Evolutionary conservation across 768 basidiomycete species (phyloP), one percentile per base, ranked within the genome.

Genomic region (Cubamyces sp.): DNA sequence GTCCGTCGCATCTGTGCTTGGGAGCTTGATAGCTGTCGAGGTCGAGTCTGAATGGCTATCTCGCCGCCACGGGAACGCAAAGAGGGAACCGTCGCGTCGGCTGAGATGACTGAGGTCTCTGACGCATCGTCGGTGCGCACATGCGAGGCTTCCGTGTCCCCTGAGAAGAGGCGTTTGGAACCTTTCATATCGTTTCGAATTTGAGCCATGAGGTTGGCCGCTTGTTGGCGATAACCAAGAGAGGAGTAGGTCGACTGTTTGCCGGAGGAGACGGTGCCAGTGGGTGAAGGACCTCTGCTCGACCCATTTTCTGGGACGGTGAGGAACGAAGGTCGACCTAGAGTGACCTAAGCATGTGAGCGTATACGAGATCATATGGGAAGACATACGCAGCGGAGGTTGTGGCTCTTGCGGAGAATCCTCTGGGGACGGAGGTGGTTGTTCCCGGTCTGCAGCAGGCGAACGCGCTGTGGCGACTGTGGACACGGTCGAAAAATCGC

Each of bases 141-240:
- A 61, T 77, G 79, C 18, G 84, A 84, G 49, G 77, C 62, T 16
- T 87, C 87, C 0, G 85, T 86, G 18, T 89, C 87, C 5, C 80
- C 81, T 1, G 89, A 88, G 69, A 90, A 88, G 1, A 91, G 68
- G 14, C 89, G 86, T 72, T 91, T 91, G 54, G 84, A 82, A 4
- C 86, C 83, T 68, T 84, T 86, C 81, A 92, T 85, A 67, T 92
- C 91, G 60, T 80, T 82, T 74, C 88, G 89, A 65, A 95, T 93
- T 66, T 92, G 90, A 25, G 88, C 89, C 90, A 96, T 94, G 48
- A 96, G 74, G 25, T 80, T 85, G 9, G 85, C 90, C 14, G 91
- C 94, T 66, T 92, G 87, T 66, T 85, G 79, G 43, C 92, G 84
- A 71, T 91, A 91, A 9, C 82, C 83, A 21, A 86, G 78, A 8